Evolutionary conservation across 2,329 filamentous ascomycete genomes (phyloP).

Genomic region (Phoma sp.): DNA sequence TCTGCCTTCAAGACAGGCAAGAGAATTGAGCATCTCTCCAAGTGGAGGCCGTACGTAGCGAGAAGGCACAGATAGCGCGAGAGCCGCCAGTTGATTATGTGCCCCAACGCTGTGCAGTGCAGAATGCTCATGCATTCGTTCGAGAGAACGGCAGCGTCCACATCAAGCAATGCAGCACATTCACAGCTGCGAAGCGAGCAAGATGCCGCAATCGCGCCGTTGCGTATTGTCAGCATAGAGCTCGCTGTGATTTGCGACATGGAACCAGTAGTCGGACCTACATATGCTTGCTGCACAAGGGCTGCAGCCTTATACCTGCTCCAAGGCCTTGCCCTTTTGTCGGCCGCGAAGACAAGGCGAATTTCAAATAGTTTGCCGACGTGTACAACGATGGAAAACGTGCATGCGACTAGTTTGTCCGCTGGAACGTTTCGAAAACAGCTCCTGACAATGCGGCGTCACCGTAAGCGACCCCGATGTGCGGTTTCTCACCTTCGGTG

Average conservation of each 20-base stretch:
- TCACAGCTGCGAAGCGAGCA: too few species aligned
- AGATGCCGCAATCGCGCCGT: conserved; percentile 5
- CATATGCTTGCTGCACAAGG: conserved; percentile 1
- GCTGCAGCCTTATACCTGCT: conserved; percentile 7
- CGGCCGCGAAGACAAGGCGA: conserved; percentile 4
- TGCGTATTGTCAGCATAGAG: neutral
- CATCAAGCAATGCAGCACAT: too few species aligned
- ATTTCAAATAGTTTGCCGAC: conserved; percentile 3
- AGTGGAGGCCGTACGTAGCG: conserved; percentile 1
- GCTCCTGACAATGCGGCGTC: conserved; percentile 13
- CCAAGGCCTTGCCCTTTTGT: neutral
- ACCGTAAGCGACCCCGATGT: conserved; percentile 13
- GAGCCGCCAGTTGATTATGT: neutral
- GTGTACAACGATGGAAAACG: neutral
- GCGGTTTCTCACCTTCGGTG: conserved; percentile 10
- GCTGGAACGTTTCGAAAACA: conserved; percentile 11
- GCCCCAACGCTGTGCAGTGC: neutral
- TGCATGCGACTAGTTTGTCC: neutral
- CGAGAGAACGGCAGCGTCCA: too few species aligned
- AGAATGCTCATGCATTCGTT: too few species aligned
- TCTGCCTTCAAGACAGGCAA: conserved; percentile 1
- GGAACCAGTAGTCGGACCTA: neutral
- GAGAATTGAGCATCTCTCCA: neutral
- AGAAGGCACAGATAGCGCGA: neutral
- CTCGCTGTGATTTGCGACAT: neutral